These are phyloP conservation scores for Candida pseudoviswanathii DNA, from an alignment of 1,139 yeast species.

Conservation along the genomic window DNA sequence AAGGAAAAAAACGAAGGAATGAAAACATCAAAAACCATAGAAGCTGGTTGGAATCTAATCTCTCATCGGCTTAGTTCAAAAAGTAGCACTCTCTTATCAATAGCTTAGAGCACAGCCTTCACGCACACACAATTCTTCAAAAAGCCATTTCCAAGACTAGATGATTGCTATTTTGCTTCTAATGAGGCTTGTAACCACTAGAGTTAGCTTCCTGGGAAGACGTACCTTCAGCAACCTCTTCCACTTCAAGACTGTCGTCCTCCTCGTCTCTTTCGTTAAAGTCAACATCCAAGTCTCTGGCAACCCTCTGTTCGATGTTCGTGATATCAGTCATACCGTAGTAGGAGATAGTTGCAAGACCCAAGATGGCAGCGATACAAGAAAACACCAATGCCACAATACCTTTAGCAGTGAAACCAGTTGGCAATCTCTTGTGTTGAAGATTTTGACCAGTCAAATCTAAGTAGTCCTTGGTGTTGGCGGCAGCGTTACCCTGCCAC, in stretches of 20 bases:
- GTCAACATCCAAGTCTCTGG: constrained; percentile 58
- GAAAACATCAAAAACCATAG: not conserved
- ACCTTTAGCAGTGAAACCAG: constrained; percentile 70
- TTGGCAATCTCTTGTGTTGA: constrained; percentile 64
- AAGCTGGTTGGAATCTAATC: not conserved
- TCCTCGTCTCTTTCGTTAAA: constrained; percentile 38
- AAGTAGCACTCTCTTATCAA: not conserved
- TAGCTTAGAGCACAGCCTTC: not conserved
- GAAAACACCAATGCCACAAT: constrained; percentile 63
- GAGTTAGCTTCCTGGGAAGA: constrained; percentile 11
- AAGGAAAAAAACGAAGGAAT: not conserved
- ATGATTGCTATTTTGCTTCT: not conserved
- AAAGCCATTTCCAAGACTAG: not conserved
- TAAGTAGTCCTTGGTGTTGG: constrained; percentile 50
- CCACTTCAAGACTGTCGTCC: constrained; percentile 9
- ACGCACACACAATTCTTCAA: constrained; percentile 3
- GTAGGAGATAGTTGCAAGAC: constrained; percentile 54
- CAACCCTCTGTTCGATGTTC: constrained; percentile 59
- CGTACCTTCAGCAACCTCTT: constrained; percentile 10
- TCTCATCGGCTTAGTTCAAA: not conserved
- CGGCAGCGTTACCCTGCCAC: constrained; percentile 70
- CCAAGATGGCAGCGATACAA: constrained; percentile 56
- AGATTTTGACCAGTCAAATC: constrained; percentile 57
- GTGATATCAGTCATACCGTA: constrained; percentile 71
- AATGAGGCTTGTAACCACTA: constrained; percentile 1